phyloP scores from a whole-genome alignment of 2,329 filamentous ascomycete genomes.

The Ophiostoma triangulosporum region DNA sequence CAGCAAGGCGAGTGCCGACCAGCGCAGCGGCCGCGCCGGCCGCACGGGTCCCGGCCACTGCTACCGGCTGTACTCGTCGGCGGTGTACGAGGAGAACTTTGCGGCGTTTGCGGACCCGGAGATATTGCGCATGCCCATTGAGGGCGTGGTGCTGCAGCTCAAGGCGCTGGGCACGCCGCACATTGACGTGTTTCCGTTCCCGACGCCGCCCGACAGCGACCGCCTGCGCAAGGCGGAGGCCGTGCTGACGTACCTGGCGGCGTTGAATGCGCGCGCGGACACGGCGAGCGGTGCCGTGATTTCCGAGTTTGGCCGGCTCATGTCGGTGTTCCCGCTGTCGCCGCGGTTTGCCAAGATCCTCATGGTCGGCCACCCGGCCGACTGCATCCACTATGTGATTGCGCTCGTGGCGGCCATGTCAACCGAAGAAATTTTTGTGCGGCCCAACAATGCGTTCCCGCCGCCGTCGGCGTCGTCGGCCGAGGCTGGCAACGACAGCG shows the following conservation, averaged over 20 bases:
- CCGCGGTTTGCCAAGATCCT: conserved; percentile 87
- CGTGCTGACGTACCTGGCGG: conserved; percentile 72
- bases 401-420: conserved; percentile 81
- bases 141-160: conserved; percentile 82
- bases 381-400: conserved; percentile 73
- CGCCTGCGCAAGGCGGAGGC: conserved; percentile 75
- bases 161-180: conserved; percentile 89
- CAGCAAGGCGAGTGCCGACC: conserved; percentile 88
- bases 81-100: conserved; percentile 85
- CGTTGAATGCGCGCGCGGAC: conserved; percentile 39
- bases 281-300: conserved; percentile 34
- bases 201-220: conserved; percentile 68
- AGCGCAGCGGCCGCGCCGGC: conserved; percentile 85
- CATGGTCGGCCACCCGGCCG: conserved; percentile 71
- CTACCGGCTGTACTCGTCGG: conserved; percentile 87
- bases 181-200: conserved; percentile 90
- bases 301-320: conserved; percentile 63
- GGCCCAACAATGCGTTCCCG: conserved; percentile 63
- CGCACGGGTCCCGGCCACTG: conserved; percentile 93
- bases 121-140: conserved; percentile 79
- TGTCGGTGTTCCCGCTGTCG: conserved; percentile 80
- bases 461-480: conserved; percentile 26
- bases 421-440: conserved; percentile 75
- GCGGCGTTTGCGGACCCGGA: conserved; percentile 77
- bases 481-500: conserved; percentile 27